Evolutionary conservation across 2,329 filamentous ascomycete species (phyloP).

Genomic region (Hirsutella rhossiliensis): DNA sequence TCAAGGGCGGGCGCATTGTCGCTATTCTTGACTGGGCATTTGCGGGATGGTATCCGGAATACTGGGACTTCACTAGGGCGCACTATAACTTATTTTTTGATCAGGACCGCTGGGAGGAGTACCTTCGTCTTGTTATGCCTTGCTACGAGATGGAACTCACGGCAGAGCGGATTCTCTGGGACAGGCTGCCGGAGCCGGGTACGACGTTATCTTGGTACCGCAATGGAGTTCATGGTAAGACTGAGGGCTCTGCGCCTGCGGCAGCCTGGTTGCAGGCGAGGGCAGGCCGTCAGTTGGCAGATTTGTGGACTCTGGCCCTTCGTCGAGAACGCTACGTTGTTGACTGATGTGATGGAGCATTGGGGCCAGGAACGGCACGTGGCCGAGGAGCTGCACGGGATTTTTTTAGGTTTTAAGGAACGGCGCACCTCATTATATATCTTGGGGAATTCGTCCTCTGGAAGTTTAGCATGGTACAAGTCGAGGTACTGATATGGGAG

Average conservation of each 20-base stretch:
- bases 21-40: conserved; percentile 20
- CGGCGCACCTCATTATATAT: too few relatives aligned
- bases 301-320: conserved; percentile 10
- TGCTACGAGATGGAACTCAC: conserved; percentile 12
- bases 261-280: conserved; percentile 10
- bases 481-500: too few relatives aligned
- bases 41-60: conserved; percentile 22
- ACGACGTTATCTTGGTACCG: conserved; percentile 3
- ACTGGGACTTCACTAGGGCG: conserved; percentile 16
- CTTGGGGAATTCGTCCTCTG: too few relatives aligned
- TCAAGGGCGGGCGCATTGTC: conserved; percentile 11
- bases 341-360: too few relatives aligned
- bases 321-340: not conserved
- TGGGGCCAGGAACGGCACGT: too few relatives aligned
- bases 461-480: too few relatives aligned
- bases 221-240: conserved; percentile 3
- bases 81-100: conserved; percentile 10
- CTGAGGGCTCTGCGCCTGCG: conserved; percentile 9
- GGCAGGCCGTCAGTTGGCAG: conserved; percentile 5
- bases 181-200: conserved; percentile 10
- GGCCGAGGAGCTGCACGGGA: too few relatives aligned
- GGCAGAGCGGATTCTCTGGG: conserved; percentile 11
- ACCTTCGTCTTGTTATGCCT: conserved; percentile 9
- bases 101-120: conserved; percentile 8
- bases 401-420: too few relatives aligned